Evolutionary conservation across 805 yeast genomes (phyloP), one percentile per base, ranked within the genome.

Genomic region (Sugiyamaella floridensis): DNA sequence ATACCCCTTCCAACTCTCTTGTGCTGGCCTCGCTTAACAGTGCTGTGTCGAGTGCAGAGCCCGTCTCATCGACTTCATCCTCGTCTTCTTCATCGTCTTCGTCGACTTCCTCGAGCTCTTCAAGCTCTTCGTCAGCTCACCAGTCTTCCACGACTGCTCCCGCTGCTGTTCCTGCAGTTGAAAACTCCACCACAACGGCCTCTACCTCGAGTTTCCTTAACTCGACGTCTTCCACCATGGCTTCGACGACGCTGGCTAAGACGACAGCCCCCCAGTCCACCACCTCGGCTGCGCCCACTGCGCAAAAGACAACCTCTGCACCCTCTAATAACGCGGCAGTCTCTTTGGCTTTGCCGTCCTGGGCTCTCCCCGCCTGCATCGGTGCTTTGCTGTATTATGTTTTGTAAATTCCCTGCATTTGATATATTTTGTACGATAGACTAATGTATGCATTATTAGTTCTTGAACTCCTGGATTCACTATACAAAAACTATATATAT

Each of bases 1-100:
- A 26, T 11, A 58, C 62, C 22, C 59, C 60, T 4, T 47, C 47
- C 19, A 58, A 57, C 48, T 46, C 60, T 14, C 45, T 56, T 8
- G 54, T 55, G 12, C 48, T 47, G 34, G 40, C 50, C 11, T 51
- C 50, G 16, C 45, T 47, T 16, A 32, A 32, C 37, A 15, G 43
- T 15, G 19, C 45, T 6, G n/a, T 37, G 2, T 28, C 47, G 12
- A 32, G 48, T 8, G 29, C 22, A 1, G 26, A 37, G 15, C 10
- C 14, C 11, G 32, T 45, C 16, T 12, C 45, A 12, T 7, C 48
- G 12, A 52, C 44, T 28, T 40, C 47, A 22, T n/a, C 49, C 12
- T 16, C 45, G 9, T 15, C 46, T 12, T 14, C 43, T 1, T 12
- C 53, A 5, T 37, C 48, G 14, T 15, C 50, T 8, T 20, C 50